A percentile compares a stretch with the other conserved stretches of the same genome.
These are phyloP conservation scores for Recurvomyces mirabilis DNA, from an alignment of 495 filamentous ascomycete genomes.

Conservation along the genomic window DNA sequence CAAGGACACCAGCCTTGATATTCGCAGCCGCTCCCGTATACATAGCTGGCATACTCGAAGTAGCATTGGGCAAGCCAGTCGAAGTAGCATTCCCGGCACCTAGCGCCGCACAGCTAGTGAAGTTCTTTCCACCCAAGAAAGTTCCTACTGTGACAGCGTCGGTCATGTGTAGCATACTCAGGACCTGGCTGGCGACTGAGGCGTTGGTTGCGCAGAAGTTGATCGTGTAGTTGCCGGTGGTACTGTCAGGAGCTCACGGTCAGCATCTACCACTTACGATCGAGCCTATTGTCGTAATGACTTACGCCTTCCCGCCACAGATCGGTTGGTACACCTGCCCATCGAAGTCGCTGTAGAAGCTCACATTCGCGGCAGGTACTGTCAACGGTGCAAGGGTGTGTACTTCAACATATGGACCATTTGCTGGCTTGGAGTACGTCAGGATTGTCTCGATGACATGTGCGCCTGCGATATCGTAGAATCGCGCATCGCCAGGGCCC, in stretches of 20 bases:
- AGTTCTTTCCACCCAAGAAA: constrained; percentile 22
- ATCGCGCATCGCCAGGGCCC: constrained; percentile 20
- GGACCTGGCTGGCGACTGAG: background rate
- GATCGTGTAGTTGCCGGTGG: constrained; percentile 23
- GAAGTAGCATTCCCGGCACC: constrained; percentile 2
- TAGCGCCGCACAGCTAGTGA: constrained; percentile 20
- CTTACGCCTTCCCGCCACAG: constrained; percentile 20
- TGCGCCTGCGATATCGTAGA: constrained; percentile 16
- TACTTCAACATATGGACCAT: constrained; percentile 21
- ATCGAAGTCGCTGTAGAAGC: constrained; percentile 19
- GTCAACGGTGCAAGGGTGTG: constrained; percentile 17
- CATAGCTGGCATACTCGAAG: no score
- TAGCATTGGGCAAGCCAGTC: no score
- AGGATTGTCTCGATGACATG: constrained; percentile 25
- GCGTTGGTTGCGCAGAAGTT: constrained; percentile 20
- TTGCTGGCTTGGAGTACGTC: constrained; percentile 21
- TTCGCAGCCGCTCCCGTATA: no score
- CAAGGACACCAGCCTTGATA: no score
- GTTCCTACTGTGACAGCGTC: constrained; percentile 14
- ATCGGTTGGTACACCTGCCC: constrained; percentile 11
- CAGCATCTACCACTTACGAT: no score
- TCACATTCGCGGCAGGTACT: constrained; percentile 15
- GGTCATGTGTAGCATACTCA: constrained; percentile 6
- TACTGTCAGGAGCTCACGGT: no score
- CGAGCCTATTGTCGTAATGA: no score